Evolutionary conservation across 73 alveolate genomes (phyloP), one percentile per base, ranked within the genome.

Genomic region (Effrenium voratum): DNA sequence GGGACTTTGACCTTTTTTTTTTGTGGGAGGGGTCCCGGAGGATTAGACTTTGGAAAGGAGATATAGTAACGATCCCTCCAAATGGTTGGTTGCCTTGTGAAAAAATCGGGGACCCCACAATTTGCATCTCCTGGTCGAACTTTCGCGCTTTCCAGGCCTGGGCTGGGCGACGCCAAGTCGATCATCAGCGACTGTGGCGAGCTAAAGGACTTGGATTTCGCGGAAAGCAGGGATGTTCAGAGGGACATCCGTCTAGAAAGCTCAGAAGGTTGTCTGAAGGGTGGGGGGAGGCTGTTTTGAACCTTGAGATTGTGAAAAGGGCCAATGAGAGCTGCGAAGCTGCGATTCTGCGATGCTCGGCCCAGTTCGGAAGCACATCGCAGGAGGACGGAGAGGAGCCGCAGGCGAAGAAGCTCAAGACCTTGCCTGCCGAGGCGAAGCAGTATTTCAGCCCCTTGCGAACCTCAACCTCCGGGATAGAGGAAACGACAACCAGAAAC

Each of bases 81-180:
- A 55, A 15, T 12, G 12, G 12, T 55, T 55, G 12, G 68, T 55
- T 55, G 12, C 22, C 22, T 55, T 55, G 12, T 22, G 72, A 22
- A 57, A 30, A 0, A 22, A 22, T 57, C 3, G 72, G 72, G 28
- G 28, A 22, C 72, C 72, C 28, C 72, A 22, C 72, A 57, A 57
- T 30, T 22, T 57, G 28, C 28, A 22, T 30, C 3, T 55, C 22
- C 40, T 38, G 49, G 10, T n/a, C 32, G 83, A n/a, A 30, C 15
- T n/a, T 5, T n/a, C 57, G 43, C 5, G 38, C 59, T 40, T 15
- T 52, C 59, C 28, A 87, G 97, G 97, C 97, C 97, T 15, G 97
- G 97, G 47, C 55, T 90, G 47, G 97, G 97, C 34, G 97, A 90
- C 49, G 97, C 97, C 60, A 90, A 90, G 97, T 50, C 97, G 55